Evolutionary conservation across 495 filamentous ascomycete genomes (phyloP), one percentile per base, ranked within the genome.

Genomic region (Aspergillus bridgeri): DNA sequence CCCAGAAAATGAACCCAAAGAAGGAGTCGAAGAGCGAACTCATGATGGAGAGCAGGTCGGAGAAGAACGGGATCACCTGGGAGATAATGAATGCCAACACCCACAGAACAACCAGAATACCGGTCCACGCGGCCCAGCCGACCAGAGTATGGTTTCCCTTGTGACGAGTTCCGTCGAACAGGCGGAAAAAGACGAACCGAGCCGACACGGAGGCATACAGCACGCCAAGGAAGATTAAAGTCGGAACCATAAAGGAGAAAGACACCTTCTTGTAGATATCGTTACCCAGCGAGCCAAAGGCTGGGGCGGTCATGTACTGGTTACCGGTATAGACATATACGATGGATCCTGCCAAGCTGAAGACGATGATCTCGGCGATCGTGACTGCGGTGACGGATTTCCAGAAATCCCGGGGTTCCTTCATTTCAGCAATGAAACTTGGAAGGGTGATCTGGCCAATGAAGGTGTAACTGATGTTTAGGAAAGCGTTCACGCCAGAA

Each of bases 1-100:
- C 91, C 91, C 91, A 96, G 80, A 94, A 96, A 64, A 95, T 93
- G 74, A 93, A 96, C 18, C 91, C 91, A 59, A 96, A 96, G 76
- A 94, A 95, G 22, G 88, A 91, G 70, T 96, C 91, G 63, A 96
- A 96, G 15, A 96, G 81, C 18, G 89, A 89, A 60, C 89, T 92
- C 89, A 95, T 92, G 52, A 96, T 81, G 7, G 86, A 87, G 9
- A 93, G 77, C 38, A 96, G 77, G 51, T 89, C 89, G 23, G 86
- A 86, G 76, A 96, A 96, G 82, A 96, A 95, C 0, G 91, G 91
- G 62, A 96, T 94, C 48, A 92, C 89, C 62, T 94, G 88, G 2
- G 91, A 89, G 59, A 94, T 89, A 65, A 95, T 81, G 74, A 91
- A 94, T 42, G 89, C 90, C 7, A 83, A 38, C 42, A 90, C 67